Evolutionary conservation across 345 rosid species (phyloP).

Genomic region (Lepidium sativum): DNA sequence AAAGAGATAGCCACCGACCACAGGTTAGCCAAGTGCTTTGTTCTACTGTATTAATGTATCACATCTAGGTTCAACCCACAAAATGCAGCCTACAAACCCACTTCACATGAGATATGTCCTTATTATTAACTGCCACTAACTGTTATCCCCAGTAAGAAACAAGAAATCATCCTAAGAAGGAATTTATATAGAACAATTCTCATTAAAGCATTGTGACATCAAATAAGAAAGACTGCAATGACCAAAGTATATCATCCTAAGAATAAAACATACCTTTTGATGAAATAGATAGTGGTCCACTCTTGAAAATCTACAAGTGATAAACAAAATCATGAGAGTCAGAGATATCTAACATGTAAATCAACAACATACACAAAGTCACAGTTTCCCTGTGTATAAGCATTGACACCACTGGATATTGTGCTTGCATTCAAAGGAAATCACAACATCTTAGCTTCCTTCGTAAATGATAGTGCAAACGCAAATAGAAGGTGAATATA

Average conservation of each 20-base stretch:
- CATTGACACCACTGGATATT: not conserved
- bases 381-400: not conserved
- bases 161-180: not conserved
- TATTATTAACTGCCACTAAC: conserved; percentile 6
- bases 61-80: not conserved
- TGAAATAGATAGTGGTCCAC: conserved; percentile 72
- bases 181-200: not conserved
- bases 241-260: not conserved
- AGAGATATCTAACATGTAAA: not conserved
- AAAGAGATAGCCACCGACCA: not conserved
- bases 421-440: not conserved
- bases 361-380: not conserved
- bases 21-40: not conserved
- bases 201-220: not conserved
- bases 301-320: conserved; percentile 65
- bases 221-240: not conserved
- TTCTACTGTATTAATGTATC: not conserved
- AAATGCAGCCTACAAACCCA: not conserved
- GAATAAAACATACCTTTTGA: conserved; percentile 55
- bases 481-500: not conserved
- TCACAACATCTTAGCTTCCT: not conserved
- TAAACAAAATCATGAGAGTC: not conserved
- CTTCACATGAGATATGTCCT: not conserved
- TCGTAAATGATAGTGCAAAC: not conserved
- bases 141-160: not conserved